phyloP scores from a whole-genome alignment of 2,329 filamentous ascomycete genomes.

The Aspergillus uvarum region DNA sequence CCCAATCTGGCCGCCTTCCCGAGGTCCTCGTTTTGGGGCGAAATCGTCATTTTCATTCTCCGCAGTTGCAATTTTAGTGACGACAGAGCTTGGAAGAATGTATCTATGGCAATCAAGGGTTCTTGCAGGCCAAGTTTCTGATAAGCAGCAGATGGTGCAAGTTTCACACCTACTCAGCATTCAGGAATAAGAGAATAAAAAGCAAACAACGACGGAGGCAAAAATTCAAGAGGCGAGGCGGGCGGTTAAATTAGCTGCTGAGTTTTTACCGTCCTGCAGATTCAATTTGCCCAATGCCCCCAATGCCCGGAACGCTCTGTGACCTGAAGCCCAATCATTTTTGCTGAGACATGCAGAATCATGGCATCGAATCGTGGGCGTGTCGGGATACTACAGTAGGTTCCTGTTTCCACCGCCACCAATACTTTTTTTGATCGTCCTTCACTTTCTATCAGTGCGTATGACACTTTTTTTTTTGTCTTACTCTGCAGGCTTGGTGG shows the following conservation, averaged over 20 bases:
- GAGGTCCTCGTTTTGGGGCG: background rate
- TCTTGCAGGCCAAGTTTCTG: too few relatives aligned
- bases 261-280: constrained; percentile 18
- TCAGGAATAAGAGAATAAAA: background rate
- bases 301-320: background rate
- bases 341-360: background rate
- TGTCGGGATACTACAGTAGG: background rate
- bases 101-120: too few relatives aligned
- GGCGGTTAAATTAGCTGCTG: constrained; percentile 1
- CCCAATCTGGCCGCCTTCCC: background rate
- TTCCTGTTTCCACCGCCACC: background rate
- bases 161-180: too few relatives aligned
- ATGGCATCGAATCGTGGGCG: too few relatives aligned
- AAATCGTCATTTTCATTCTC: background rate
- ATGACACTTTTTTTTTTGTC: background rate
- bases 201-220: constrained; percentile 3
- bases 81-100: too few relatives aligned
- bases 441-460: background rate
- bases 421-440: background rate
- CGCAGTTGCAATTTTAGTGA: background rate
- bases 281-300: background rate
- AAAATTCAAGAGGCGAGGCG: constrained; percentile 7
- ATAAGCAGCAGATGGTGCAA: too few relatives aligned
- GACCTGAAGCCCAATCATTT: background rate
- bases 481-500: background rate